Conservation (phyloP, 257 asterid species). For the Salvia rosmarinus region DNA sequence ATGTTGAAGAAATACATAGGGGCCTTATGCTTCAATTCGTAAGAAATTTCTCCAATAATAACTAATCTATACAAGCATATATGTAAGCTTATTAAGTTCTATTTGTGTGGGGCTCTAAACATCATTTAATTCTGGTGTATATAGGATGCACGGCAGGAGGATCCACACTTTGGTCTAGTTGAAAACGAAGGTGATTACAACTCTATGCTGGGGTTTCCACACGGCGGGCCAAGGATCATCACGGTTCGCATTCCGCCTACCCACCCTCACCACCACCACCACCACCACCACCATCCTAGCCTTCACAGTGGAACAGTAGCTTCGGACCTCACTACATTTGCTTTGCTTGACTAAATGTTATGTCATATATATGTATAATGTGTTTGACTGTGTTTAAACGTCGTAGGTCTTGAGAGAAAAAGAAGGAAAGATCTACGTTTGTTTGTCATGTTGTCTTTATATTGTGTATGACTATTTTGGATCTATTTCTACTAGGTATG, state of each 20-base stretch:
- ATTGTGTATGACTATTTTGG: constrained; percentile 27
- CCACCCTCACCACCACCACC: constrained; percentile 41
- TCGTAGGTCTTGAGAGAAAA: constrained; percentile 1
- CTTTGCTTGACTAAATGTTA: constrained; percentile 57
- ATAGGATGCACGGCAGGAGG: constrained; percentile 81
- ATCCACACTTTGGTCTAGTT: constrained; percentile 86
- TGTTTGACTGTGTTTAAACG: background rate
- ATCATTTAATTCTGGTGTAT: background rate
- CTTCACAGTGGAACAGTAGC: constrained; percentile 70
- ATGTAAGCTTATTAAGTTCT: no score
- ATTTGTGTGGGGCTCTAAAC: background rate
- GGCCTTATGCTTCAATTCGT: constrained; percentile 70
- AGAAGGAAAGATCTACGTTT: background rate
- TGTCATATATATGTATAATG: constrained; percentile 3
- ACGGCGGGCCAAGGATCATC: constrained; percentile 57
- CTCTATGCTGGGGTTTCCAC: constrained; percentile 59
- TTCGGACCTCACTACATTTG: constrained; percentile 79
- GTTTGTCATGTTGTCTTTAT: constrained; percentile 11
- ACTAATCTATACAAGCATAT: no score
- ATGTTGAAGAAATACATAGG: constrained; percentile 79
- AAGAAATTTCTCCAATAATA: constrained; percentile 31
- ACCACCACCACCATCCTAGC: constrained; percentile 44
- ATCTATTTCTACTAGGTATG: constrained; percentile 15
- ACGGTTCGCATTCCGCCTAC: constrained; percentile 58
- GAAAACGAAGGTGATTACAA: constrained; percentile 81